These are phyloP conservation scores for Gentiana straminea DNA, from an alignment of 257 asterid genomes.

Conservation along the genomic window DNA sequence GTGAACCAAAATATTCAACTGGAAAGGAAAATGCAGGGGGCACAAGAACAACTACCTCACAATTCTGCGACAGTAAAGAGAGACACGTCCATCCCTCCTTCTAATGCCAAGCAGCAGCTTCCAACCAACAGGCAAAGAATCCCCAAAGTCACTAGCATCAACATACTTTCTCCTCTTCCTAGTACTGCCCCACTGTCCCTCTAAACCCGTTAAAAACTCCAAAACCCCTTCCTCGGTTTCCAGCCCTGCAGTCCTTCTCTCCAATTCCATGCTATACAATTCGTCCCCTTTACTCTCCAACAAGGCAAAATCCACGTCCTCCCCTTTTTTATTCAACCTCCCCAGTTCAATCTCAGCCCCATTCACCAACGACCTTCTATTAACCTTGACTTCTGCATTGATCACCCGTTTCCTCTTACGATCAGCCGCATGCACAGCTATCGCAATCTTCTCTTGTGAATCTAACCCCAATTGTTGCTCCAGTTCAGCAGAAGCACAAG, in stretches of 20 bases:
- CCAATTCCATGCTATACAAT: slow-evolving; percentile 47
- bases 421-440: slow-evolving; percentile 21
- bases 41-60: slow-evolving; percentile 43
- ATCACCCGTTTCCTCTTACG: slow-evolving; percentile 36
- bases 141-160: slow-evolving; percentile 53
- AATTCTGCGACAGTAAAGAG: slow-evolving; percentile 66
- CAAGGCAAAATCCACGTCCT: slow-evolving; percentile 41
- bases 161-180: slow-evolving; percentile 90
- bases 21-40: not conserved
- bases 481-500: not conserved
- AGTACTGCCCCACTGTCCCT: slow-evolving; percentile 92
- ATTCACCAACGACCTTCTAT: slow-evolving; percentile 25
- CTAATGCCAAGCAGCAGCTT: slow-evolving; percentile 76
- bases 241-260: slow-evolving; percentile 53
- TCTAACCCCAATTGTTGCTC: slow-evolving; percentile 30
- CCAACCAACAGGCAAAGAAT: slow-evolving; percentile 71
- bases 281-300: slow-evolving; percentile 69
- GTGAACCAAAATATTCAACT: not conserved
- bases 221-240: slow-evolving; percentile 55
- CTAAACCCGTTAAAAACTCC: slow-evolving; percentile 53
- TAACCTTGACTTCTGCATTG: slow-evolving; percentile 9
- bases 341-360: slow-evolving; percentile 36
- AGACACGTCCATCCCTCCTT: slow-evolving; percentile 56
- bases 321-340: slow-evolving; percentile 48
- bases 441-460: slow-evolving; percentile 24